These are phyloP conservation scores for Sporothrix curviconia DNA, from an alignment of 2,329 filamentous ascomycete species.

Conservation along the genomic window DNA sequence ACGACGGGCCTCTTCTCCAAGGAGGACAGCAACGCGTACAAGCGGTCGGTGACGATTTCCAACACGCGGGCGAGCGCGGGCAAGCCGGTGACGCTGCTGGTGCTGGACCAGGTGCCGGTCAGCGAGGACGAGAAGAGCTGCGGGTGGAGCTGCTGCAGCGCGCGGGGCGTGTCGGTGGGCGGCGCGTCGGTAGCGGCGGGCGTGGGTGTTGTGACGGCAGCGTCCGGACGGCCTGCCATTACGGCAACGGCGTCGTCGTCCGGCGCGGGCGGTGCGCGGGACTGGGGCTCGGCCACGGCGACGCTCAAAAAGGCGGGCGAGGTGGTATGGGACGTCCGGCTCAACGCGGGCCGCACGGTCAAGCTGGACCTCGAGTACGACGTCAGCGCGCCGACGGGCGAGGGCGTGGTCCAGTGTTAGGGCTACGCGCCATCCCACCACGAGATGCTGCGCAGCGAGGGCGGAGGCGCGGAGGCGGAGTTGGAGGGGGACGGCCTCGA, in stretches of 20 bases:
- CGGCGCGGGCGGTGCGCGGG: slow-evolving; percentile 23
- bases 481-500: background rate
- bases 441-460: background rate
- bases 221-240: background rate
- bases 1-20: slow-evolving; percentile 48
- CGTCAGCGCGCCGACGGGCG: slow-evolving; percentile 48
- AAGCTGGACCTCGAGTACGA: slow-evolving; percentile 57
- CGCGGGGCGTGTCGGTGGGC: slow-evolving; percentile 39
- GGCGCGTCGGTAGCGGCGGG: slow-evolving; percentile 29
- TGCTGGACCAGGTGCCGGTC: slow-evolving; percentile 57
- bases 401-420: slow-evolving; percentile 28
- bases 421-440: slow-evolving; percentile 8
- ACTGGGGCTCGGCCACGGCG: slow-evolving; percentile 50
- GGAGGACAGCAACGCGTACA: slow-evolving; percentile 46
- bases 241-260: slow-evolving; percentile 17
- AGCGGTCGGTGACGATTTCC: slow-evolving; percentile 40
- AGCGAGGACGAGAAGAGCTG: slow-evolving; percentile 53
- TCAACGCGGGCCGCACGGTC: slow-evolving; percentile 52
- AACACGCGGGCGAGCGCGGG: slow-evolving; percentile 40
- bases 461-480: background rate
- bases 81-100: slow-evolving; percentile 40
- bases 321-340: slow-evolving; percentile 50
- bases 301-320: slow-evolving; percentile 51
- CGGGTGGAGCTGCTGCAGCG: slow-evolving; percentile 44
- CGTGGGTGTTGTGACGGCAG: slow-evolving; percentile 21